These are phyloP conservation scores for Salix purpurea DNA, from an alignment of 345 rosid species.

Conservation along the genomic window DNA sequence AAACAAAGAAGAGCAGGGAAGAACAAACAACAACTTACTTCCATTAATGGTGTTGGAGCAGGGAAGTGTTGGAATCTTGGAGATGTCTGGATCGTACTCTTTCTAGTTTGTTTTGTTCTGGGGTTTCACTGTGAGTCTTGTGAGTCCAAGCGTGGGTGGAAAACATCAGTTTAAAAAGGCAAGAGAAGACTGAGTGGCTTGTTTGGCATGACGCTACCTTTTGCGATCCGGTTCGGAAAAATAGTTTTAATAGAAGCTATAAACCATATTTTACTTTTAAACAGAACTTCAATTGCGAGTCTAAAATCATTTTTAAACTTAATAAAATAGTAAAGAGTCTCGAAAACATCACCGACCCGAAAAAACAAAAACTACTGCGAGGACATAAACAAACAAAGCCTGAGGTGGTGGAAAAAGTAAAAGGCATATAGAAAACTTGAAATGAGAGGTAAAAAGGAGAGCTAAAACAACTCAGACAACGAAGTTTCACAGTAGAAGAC, in stretches of 20 bases:
- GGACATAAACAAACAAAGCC: neutral
- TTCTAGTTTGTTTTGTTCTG: neutral
- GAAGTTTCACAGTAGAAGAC: slow-evolving; percentile 38
- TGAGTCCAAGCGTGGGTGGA: slow-evolving; percentile 5
- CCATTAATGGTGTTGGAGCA: slow-evolving; percentile 8
- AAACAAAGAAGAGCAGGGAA: neutral
- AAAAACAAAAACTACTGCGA: no score
- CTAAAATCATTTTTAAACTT: no score
- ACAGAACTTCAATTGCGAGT: no score
- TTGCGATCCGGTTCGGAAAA: no score
- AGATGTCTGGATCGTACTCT: neutral
- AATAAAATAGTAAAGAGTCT: no score
- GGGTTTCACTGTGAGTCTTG: neutral
- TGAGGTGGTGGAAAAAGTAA: neutral
- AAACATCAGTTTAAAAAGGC: slow-evolving; percentile 4
- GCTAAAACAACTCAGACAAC: slow-evolving; percentile 24
- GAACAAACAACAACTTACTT: slow-evolving; percentile 6
- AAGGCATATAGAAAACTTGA: neutral
- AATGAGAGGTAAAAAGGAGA: slow-evolving; percentile 17
- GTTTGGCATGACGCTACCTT: no score
- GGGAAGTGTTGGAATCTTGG: neutral
- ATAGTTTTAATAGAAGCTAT: no score
- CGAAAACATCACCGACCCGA: no score
- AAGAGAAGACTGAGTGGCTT: slow-evolving; percentile 1
- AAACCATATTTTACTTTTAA: no score